Evolutionary conservation across 2,329 filamentous ascomycete genomes (phyloP).

Genomic region (Arthroderma sp.): DNA sequence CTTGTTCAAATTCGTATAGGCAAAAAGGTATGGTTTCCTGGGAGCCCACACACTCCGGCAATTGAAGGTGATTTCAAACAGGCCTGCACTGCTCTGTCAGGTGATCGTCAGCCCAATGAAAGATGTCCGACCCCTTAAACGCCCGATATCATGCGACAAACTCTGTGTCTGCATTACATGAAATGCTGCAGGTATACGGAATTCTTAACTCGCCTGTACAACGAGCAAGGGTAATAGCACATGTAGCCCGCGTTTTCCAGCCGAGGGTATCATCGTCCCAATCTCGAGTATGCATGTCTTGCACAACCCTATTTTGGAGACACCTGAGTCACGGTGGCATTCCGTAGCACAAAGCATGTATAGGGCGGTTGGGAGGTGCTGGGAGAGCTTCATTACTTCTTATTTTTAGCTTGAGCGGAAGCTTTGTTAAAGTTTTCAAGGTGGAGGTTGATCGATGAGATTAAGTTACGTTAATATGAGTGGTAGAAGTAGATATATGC

Average conservation of each 20-base stretch:
- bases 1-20: background rate
- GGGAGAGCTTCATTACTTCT: too few relatives aligned
- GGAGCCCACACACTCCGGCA: background rate
- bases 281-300: background rate
- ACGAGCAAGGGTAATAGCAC: background rate
- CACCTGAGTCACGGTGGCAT: background rate
- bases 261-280: background rate
- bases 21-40: background rate
- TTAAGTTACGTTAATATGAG: background rate
- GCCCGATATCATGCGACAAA: background rate
- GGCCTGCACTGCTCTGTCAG: background rate
- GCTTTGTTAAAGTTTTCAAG: background rate
- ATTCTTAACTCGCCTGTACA: background rate
- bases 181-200: background rate
- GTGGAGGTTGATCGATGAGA: background rate
- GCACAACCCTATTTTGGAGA: background rate
- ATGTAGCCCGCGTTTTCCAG: background rate
- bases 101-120: background rate
- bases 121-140: background rate
- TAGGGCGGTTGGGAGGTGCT: too few relatives aligned
- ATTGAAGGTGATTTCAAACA: conserved; percentile 3
- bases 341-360: background rate
- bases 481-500: background rate
- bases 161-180: background rate
- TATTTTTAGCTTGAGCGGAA: background rate